Evolutionary conservation across 768 basidiomycete genomes (phyloP), one percentile per base, ranked within the genome.

Genomic region (Pisolithus orientalis): DNA sequence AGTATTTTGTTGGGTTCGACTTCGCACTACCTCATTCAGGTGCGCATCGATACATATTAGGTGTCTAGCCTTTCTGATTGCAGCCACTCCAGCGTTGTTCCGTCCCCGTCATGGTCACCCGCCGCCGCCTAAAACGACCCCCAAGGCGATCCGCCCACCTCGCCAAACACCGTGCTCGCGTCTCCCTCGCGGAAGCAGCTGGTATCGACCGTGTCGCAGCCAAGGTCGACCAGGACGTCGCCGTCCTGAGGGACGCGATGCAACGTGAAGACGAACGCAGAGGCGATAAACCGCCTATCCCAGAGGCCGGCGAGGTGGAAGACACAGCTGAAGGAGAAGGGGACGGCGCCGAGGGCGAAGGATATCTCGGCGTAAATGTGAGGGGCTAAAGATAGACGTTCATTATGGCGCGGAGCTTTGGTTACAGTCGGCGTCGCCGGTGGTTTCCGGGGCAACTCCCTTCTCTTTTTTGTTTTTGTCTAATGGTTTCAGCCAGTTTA

Each of bases 61-160:
- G 46, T 44, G 55, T 47, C 34, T 28, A n/a, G 17, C 52, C 53
- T 38, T 4, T 17, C 29, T 45, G 49, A 38, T 28, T 38, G 24
- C 16, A 53, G 27, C 24, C 28, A 10, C 16, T 59, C 59, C 6
- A 92, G 77, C 94, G 92, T 70, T 94, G 91, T 55, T 91, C 91
- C 14, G 94, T 95, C 0, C 94, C 94, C 0, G 93, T 96, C 50
- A 95, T 97, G 94, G 92, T 95, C 49, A 91, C 94, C 5, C 90
- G 94, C 49, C 84, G 93, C 49, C 78, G 94, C 11, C 84, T 96
- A 66, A 91, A 90, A 68, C 84, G 91, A 3, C 90, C 93, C 21
- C 84, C 93, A 11, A 81, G 83, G 50, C 86, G 84, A 45, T 79
- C 82, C 4, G 89, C 90, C 0, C 88, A 91, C 66, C 82, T 91